Percentiles rank a stretch among this genome's conserved stretches.
Evolutionary conservation across 345 rosid species (phyloP).

Genomic region (Cardamine resedifolia): DNA sequence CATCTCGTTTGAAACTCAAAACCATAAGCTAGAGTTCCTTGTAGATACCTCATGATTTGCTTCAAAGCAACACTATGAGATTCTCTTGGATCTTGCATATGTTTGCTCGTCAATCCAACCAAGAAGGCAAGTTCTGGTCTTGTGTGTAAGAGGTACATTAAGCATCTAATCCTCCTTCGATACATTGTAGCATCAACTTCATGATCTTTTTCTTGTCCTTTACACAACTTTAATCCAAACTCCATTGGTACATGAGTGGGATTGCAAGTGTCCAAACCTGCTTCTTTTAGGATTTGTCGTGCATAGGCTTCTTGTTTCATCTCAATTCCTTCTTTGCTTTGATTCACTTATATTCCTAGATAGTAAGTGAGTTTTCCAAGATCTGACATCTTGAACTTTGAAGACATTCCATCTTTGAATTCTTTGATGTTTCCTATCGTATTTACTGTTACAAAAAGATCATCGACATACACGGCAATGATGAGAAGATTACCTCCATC

Average conservation of each 20-base stretch:
- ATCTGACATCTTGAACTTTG: background rate
- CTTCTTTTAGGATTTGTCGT: background rate
- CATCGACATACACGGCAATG: background rate
- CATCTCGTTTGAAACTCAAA: background rate
- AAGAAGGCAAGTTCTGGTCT: background rate
- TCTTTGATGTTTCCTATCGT: fast-evolving
- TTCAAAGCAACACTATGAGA: background rate
- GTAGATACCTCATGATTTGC: background rate
- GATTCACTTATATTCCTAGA: background rate
- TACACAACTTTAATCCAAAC: background rate
- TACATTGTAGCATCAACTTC: background rate
- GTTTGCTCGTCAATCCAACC: background rate
- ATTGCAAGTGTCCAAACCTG: background rate
- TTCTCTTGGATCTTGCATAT: background rate
- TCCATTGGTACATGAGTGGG: background rate
- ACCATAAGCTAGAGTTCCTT: background rate
- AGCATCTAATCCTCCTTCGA: fast-evolving
- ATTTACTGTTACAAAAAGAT: background rate
- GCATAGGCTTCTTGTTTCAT: background rate
- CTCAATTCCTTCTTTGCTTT: background rate
- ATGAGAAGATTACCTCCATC: background rate
- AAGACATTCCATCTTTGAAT: background rate
- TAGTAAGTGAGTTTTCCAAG: background rate
- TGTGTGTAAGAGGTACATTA: background rate
- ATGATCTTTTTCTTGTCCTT: background rate